phyloP scores from a whole-genome alignment of 495 filamentous ascomycete genomes.

The Podospora conica region DNA sequence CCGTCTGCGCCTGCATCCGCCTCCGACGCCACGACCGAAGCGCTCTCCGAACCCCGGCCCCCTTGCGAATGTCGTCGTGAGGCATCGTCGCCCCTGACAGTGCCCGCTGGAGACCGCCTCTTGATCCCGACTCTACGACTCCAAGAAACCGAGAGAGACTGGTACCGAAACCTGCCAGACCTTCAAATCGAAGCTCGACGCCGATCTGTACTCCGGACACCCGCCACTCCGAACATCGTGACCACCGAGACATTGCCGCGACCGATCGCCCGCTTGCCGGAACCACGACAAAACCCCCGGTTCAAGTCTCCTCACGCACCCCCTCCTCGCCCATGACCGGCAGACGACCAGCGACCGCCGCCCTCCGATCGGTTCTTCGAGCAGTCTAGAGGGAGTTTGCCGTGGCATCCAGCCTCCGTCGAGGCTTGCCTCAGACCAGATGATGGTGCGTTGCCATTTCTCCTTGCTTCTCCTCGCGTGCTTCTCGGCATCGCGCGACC shows the following conservation, averaged over 20 bases:
- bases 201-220: not conserved
- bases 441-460: constrained; percentile 32
- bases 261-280: not conserved
- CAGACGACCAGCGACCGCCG: constrained; percentile 18
- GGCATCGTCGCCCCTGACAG: not conserved
- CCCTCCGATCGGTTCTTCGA: constrained; percentile 13
- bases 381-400: constrained; percentile 22
- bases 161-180: not conserved
- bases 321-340: constrained; percentile 33
- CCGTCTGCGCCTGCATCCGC: not conserved
- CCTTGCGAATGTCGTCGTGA: not conserved
- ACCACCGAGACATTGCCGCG: not conserved
- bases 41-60: not conserved
- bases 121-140: not conserved
- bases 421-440: constrained; percentile 31
- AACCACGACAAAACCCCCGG: constrained; percentile 2
- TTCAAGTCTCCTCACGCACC: constrained; percentile 9
- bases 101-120: not conserved
- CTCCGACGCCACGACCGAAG: not conserved
- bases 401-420: constrained; percentile 32
- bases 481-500: not conserved
- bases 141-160: constrained; percentile 1
- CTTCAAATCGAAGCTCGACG: not conserved
- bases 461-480: not conserved
- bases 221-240: not conserved